Conservation (phyloP, 2,329 filamentous ascomycete species). For the Fusarium sp. region DNA sequence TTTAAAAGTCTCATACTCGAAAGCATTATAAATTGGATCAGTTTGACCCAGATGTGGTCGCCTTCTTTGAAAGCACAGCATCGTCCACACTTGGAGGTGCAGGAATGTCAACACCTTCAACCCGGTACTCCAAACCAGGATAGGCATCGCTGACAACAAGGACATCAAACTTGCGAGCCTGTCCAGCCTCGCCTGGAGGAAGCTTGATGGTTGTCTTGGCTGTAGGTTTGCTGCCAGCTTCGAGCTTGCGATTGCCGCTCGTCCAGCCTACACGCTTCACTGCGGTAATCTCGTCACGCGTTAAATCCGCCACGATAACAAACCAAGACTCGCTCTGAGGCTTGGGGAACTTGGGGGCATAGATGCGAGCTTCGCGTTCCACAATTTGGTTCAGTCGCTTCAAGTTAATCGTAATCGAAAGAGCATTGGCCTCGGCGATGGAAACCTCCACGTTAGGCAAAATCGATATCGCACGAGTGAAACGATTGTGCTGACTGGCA, state of each 20-base stretch:
- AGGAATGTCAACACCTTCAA: constrained; percentile 64
- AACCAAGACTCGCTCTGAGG: constrained; percentile 96
- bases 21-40: constrained; percentile 1
- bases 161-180: constrained; percentile 75
- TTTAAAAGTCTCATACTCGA: neutral
- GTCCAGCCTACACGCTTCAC: constrained; percentile 88
- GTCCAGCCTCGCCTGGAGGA: constrained; percentile 59
- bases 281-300: constrained; percentile 81
- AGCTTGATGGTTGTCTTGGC: constrained; percentile 71
- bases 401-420: constrained; percentile 72
- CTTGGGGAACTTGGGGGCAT: constrained; percentile 91
- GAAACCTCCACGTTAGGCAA: constrained; percentile 77
- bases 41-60: constrained; percentile 28
- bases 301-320: constrained; percentile 76
- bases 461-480: constrained; percentile 69
- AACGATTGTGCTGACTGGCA: constrained; percentile 56
- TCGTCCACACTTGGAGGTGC: constrained; percentile 61
- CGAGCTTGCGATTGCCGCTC: constrained; percentile 47
- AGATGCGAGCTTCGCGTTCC: constrained; percentile 79
- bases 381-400: constrained; percentile 73
- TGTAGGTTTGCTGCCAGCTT: constrained; percentile 60
- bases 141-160: constrained; percentile 89
- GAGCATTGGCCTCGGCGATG: constrained; percentile 69
- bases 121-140: constrained; percentile 73
- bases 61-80: constrained; percentile 58